These are phyloP conservation scores for Lactarius trivialis DNA, from an alignment of 768 basidiomycete species.

Conservation along the genomic window DNA sequence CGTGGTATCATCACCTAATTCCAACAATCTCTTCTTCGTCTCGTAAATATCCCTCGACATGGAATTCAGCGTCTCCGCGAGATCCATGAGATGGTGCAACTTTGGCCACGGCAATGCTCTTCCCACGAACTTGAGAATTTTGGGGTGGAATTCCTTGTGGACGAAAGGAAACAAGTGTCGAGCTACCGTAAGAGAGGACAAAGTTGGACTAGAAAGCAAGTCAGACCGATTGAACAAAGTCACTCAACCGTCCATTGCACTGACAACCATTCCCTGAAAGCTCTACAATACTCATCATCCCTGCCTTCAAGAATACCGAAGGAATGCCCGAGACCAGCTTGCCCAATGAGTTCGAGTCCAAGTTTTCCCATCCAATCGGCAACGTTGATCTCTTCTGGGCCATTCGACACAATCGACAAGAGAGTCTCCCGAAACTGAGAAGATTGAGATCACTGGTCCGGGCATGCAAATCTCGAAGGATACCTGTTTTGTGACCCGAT, in stretches of 20 bases:
- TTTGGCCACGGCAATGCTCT: constrained; percentile 30
- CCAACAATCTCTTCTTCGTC: constrained; percentile 33
- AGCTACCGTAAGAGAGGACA: background rate
- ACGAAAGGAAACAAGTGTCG: constrained; percentile 16
- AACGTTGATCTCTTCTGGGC: constrained; percentile 19
- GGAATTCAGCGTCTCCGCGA: constrained; percentile 34
- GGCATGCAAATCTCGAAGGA: background rate
- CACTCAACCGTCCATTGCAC: background rate
- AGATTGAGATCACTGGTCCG: background rate
- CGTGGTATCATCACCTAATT: constrained; percentile 32
- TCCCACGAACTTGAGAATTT: constrained; percentile 31
- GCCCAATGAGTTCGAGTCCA: constrained; percentile 24
- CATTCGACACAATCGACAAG: background rate
- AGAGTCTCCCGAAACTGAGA: background rate
- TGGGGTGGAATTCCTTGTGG: constrained; percentile 7
- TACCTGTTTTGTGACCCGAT: constrained; percentile 18
- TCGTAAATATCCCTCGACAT: constrained; percentile 34
- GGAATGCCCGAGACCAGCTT: constrained; percentile 25
- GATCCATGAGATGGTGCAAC: constrained; percentile 31
- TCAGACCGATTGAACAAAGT: background rate
- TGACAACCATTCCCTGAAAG: constrained; percentile 22
- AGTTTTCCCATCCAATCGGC: constrained; percentile 19
- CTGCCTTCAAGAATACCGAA: constrained; percentile 13
- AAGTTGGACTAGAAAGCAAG: constrained; percentile 11
- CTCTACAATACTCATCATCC: background rate